Conservation (phyloP, 164 flowering plant genomes). For the Vitis cinerea region DNA sequence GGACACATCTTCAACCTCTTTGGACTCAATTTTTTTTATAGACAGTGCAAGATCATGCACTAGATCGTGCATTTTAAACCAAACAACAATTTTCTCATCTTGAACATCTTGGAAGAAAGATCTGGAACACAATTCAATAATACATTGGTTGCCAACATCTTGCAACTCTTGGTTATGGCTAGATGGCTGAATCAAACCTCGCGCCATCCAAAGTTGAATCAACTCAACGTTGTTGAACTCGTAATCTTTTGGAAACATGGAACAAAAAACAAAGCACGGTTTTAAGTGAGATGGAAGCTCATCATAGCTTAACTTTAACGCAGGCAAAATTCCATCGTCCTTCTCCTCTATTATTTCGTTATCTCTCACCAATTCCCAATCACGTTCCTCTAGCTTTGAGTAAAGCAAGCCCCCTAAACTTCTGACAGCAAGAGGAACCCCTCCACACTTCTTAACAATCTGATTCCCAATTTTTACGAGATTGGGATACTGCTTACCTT, state of each 20-base stretch:
- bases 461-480: too few species aligned
- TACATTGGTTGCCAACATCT: conserved; percentile 13
- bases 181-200: conserved; percentile 9
- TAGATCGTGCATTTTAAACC: conserved; percentile 26
- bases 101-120: conserved; percentile 22
- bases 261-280: conserved; percentile 24
- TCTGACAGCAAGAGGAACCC: too few species aligned
- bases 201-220: conserved; percentile 27
- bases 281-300: conserved; percentile 4
- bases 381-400: too few species aligned
- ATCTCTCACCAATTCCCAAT: too few species aligned
- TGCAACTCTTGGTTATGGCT: not conserved
- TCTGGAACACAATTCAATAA: conserved; percentile 10
- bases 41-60: conserved; percentile 19
- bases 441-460: too few species aligned
- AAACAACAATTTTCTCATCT: not conserved
- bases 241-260: conserved; percentile 19
- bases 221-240: not conserved
- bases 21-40: not conserved
- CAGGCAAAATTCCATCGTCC: too few species aligned
- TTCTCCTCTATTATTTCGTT: too few species aligned
- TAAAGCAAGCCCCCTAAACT: too few species aligned
- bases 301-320: too few species aligned
- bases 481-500: too few species aligned
- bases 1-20: too few species aligned